Evolutionary conservation across 345 rosid species (phyloP).

Genomic region (Anacardium occidentale): DNA sequence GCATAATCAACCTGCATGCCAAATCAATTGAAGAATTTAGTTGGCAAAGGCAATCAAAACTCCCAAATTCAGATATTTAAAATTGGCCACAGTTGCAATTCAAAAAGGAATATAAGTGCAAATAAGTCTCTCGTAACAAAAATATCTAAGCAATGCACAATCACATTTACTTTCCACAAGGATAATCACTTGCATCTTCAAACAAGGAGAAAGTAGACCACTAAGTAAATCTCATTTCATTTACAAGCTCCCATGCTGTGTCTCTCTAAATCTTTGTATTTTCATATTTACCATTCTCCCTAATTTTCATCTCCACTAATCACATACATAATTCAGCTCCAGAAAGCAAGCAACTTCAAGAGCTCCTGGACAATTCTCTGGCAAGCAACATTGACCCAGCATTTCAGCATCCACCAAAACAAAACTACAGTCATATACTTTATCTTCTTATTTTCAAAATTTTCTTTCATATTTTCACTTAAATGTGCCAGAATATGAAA

Average conservation of each 20-base stretch:
- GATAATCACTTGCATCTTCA: not conserved
- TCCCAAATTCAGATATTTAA: conserved; percentile 5
- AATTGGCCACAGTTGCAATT: not conserved
- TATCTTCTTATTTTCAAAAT: too few species aligned
- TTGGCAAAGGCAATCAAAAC: conserved; percentile 3
- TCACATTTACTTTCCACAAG: conserved; percentile 4
- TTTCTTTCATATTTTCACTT: not conserved
- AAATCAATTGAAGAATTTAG: conserved; percentile 7
- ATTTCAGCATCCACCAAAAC: not conserved
- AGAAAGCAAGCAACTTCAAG: conserved; percentile 5
- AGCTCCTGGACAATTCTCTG: not conserved
- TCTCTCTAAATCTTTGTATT: not conserved
- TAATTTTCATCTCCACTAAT: not conserved
- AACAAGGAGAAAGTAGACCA: not conserved
- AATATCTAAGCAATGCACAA: too few species aligned
- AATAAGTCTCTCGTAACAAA: not conserved
- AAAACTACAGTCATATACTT: not conserved
- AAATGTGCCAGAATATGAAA: not conserved
- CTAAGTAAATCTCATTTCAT: not conserved
- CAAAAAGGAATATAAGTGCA: not conserved
- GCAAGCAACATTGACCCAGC: not conserved
- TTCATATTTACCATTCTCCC: not conserved
- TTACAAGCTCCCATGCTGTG: not conserved
- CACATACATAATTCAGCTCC: conserved; percentile 1
- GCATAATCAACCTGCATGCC: conserved; percentile 80